Percentiles rank a stretch among this genome's conserved stretches.
phyloP scores from a whole-genome alignment of 2,329 filamentous ascomycete genomes.

The Pseudogymnoascus pannorum region DNA sequence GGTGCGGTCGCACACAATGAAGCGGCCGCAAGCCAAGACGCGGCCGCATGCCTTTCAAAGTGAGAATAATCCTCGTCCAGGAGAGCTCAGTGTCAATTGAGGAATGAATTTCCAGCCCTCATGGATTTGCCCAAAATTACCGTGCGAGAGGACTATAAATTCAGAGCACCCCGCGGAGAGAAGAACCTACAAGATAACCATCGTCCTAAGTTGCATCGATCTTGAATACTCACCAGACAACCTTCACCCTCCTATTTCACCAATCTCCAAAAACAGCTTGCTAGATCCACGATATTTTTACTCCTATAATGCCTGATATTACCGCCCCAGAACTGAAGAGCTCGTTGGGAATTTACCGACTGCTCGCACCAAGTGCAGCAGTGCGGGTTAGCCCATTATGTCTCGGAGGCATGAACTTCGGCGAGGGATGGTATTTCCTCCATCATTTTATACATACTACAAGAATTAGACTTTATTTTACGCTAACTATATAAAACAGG shows the following conservation, averaged over 20 bases:
- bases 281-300: neutral
- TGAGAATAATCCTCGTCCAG: neutral
- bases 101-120: neutral
- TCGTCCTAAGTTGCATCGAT: neutral
- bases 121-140: neutral
- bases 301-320: conserved; percentile 24
- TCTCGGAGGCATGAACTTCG: conserved; percentile 60
- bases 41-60: neutral
- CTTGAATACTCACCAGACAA: neutral
- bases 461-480: neutral
- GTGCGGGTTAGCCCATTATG: conserved; percentile 61
- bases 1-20: neutral
- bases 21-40: conserved; percentile 2
- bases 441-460: too few species aligned
- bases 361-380: conserved; percentile 58
- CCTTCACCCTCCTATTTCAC: neutral
- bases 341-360: conserved; percentile 55
- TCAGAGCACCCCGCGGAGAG: neutral
- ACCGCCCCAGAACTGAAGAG: conserved; percentile 47
- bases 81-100: neutral
- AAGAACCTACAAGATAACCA: neutral
- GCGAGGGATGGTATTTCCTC: conserved; percentile 44
- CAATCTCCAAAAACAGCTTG: neutral
- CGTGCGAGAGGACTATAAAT: neutral
- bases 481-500: conserved; percentile 16